Percentiles rank a stretch among this genome's conserved stretches.
Conservation (phyloP, 306 rosid genomes). For the Dicorynia guianensis region DNA sequence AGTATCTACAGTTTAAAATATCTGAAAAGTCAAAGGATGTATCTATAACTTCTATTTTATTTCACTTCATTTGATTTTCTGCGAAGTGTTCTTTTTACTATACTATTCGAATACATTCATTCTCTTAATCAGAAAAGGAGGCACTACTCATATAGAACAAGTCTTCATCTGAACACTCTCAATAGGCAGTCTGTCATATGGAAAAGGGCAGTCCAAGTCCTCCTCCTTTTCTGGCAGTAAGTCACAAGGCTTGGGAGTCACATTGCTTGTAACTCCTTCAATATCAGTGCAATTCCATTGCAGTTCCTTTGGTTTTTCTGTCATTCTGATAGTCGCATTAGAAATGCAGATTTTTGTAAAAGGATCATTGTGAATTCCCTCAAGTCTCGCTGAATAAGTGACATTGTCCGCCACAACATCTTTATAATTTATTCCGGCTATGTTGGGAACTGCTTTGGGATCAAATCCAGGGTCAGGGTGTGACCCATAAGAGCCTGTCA, state of each 20-base stretch:
- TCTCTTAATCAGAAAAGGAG: background rate
- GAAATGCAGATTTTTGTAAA: slow-evolving; percentile 73
- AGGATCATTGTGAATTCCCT: slow-evolving; percentile 56
- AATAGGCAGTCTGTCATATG: slow-evolving; percentile 58
- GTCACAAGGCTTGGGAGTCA: slow-evolving; percentile 61
- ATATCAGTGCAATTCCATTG: slow-evolving; percentile 78
- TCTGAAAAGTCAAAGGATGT: no score
- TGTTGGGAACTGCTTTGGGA: slow-evolving; percentile 66
- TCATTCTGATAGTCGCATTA: slow-evolving; percentile 43
- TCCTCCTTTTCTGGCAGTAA: slow-evolving; percentile 51
- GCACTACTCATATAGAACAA: slow-evolving; percentile 30
- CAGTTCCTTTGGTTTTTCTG: slow-evolving; percentile 40
- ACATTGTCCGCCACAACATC: slow-evolving; percentile 63
- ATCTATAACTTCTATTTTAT: background rate
- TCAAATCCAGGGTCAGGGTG: slow-evolving; percentile 60
- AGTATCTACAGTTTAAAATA: no score
- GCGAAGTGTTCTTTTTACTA: background rate
- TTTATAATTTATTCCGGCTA: slow-evolving; percentile 56
- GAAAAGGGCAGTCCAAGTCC: slow-evolving; percentile 53
- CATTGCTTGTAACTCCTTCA: slow-evolving; percentile 64
- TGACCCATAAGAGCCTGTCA: slow-evolving; percentile 62
- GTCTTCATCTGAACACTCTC: slow-evolving; percentile 58
- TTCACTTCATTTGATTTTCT: background rate
- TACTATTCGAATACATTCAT: background rate
- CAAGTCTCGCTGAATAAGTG: slow-evolving; percentile 54